phyloP scores from a whole-genome alignment of 2,329 filamentous ascomycete species.

The Sclerotinia nivalis region DNA sequence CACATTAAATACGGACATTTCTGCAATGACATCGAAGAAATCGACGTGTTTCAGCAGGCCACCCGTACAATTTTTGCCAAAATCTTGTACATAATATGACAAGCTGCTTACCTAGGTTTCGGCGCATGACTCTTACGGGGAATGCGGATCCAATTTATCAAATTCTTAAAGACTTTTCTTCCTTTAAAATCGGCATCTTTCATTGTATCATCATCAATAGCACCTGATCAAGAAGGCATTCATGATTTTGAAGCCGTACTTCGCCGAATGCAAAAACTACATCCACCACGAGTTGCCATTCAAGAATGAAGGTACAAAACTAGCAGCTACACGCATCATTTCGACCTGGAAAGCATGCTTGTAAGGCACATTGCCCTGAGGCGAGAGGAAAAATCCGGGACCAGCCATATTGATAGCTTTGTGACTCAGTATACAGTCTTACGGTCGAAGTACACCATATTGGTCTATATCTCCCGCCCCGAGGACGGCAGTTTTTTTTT shows the following conservation, averaged over 20 bases:
- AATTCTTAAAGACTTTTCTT: slow-evolving; percentile 34
- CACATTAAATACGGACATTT: slow-evolving; percentile 24
- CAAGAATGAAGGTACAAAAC: slow-evolving; percentile 26
- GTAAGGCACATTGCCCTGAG: slow-evolving; percentile 3
- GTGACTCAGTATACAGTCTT: slow-evolving; percentile 2
- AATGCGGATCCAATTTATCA: slow-evolving; percentile 35
- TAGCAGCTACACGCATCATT: slow-evolving; percentile 24
- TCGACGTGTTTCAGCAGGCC: slow-evolving; percentile 37
- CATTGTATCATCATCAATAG: slow-evolving; percentile 32
- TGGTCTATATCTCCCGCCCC: not conserved
- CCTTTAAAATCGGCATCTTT: slow-evolving; percentile 34
- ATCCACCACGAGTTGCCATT: slow-evolving; percentile 28
- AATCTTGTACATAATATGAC: slow-evolving; percentile 30
- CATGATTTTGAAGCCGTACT: slow-evolving; percentile 32
- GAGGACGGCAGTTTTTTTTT: not conserved
- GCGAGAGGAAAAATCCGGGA: not conserved
- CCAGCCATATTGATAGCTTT: not conserved
- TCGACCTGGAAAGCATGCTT: slow-evolving; percentile 30
- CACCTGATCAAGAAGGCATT: slow-evolving; percentile 28
- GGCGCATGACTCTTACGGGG: slow-evolving; percentile 28
- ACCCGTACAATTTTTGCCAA: slow-evolving; percentile 36
- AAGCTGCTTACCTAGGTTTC: not conserved
- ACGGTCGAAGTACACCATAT: slow-evolving; percentile 1
- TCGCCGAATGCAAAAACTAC: slow-evolving; percentile 24
- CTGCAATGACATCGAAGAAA: slow-evolving; percentile 35